These are phyloP conservation scores for Helotiales sp. DNA, from an alignment of 2,329 filamentous ascomycete species.

Conservation along the genomic window DNA sequence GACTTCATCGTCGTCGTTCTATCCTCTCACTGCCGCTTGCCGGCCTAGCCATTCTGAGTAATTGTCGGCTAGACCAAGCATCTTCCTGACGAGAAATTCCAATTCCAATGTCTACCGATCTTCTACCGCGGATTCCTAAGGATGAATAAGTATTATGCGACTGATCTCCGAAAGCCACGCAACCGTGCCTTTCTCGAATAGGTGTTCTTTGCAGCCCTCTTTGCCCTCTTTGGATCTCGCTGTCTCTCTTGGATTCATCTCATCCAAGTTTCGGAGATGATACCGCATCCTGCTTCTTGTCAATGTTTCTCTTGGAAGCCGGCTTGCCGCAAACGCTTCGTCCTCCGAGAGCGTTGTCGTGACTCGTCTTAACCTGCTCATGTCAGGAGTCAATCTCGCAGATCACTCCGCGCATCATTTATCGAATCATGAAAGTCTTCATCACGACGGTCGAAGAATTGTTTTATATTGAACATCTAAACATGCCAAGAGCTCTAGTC, in stretches of 20 bases:
- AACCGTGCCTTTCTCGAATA: slow-evolving; percentile 7
- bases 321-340: slow-evolving; percentile 11
- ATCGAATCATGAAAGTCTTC: slow-evolving; percentile 16
- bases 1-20: background rate
- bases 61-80: background rate
- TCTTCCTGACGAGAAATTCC: background rate
- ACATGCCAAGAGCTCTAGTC: slow-evolving; percentile 3
- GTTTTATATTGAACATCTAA: slow-evolving; percentile 1
- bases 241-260: background rate
- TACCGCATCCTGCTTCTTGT: slow-evolving; percentile 2
- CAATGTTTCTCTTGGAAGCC: slow-evolving; percentile 3
- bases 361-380: slow-evolving; percentile 18
- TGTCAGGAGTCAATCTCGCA: slow-evolving; percentile 10
- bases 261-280: slow-evolving; percentile 3
- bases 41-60: slow-evolving; percentile 5
- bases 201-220: background rate
- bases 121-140: slow-evolving; percentile 10
- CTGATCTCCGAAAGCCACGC: slow-evolving; percentile 13
- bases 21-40: slow-evolving; percentile 6
- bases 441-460: background rate
- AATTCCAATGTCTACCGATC: slow-evolving; percentile 1
- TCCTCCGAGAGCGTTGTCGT: slow-evolving; percentile 6
- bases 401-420: slow-evolving; percentile 11
- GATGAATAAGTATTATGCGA: slow-evolving; percentile 4
- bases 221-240: slow-evolving; percentile 2